Evolutionary conservation across 2,329 filamentous ascomycete species (phyloP).

Genomic region (Monilinia fructigena): DNA sequence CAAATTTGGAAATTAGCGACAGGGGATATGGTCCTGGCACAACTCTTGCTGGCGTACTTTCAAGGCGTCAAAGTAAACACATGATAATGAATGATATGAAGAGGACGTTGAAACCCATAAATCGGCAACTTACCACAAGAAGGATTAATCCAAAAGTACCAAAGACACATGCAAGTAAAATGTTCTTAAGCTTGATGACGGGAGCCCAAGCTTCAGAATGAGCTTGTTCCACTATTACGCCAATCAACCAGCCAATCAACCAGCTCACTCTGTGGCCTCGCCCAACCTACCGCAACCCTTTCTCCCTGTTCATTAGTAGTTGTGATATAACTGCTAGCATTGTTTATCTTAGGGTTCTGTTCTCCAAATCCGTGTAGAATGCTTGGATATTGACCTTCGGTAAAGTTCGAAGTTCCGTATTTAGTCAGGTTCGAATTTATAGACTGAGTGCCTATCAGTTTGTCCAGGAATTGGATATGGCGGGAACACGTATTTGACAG

Average conservation of each 20-base stretch:
- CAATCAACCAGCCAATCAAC: conserved; percentile 90
- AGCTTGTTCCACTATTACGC: conserved; percentile 74
- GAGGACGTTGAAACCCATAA: neutral
- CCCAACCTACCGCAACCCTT: conserved; percentile 76
- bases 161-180: conserved; percentile 82
- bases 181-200: conserved; percentile 71
- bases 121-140: conserved; percentile 47
- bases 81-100: neutral
- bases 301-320: conserved; percentile 70
- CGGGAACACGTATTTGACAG: conserved; percentile 61
- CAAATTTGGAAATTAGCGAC: no score
- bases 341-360: conserved; percentile 54
- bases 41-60: no score
- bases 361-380: conserved; percentile 56
- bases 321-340: conserved; percentile 66
- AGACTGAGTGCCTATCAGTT: conserved; percentile 50
- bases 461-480: conserved; percentile 46
- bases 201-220: conserved; percentile 73
- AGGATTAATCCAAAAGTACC: conserved; percentile 73
- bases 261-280: conserved; percentile 63
- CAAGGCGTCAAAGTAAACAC: neutral
- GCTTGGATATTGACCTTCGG: conserved; percentile 60
- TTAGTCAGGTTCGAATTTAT: conserved; percentile 41
- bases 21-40: no score
- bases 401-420: conserved; percentile 50